These are phyloP conservation scores for Ascosphaera apis DNA, from an alignment of 2,329 filamentous ascomycete genomes.

Conservation along the genomic window DNA sequence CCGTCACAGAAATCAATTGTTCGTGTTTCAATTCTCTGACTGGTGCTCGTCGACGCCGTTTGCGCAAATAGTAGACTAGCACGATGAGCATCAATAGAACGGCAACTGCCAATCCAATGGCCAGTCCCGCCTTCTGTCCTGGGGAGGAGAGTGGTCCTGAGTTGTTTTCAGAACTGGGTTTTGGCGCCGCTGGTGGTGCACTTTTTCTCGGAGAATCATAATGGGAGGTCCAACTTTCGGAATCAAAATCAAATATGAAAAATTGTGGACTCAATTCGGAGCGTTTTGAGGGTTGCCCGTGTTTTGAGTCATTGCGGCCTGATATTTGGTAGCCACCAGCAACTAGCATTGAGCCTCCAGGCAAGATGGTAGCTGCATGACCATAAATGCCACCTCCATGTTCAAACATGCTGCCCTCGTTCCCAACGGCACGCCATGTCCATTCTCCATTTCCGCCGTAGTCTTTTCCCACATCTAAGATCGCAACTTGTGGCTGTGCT, in stretches of 20 bases:
- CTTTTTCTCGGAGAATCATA: constrained; percentile 29
- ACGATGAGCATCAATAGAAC: constrained; percentile 25
- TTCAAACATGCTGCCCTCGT: constrained; percentile 17
- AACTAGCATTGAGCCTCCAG: constrained; percentile 38
- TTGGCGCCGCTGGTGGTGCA: too few relatives aligned
- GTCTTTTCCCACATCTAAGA: constrained; percentile 51
- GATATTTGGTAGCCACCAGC: constrained; percentile 33
- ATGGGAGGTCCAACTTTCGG: constrained; percentile 31
- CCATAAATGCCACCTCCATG: constrained; percentile 32
- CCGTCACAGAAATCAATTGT: too few relatives aligned
- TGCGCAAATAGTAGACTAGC: constrained; percentile 19
- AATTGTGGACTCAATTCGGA: constrained; percentile 22
- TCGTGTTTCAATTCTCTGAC: too few relatives aligned
- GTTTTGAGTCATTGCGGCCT: constrained; percentile 15
- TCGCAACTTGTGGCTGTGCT: constrained; percentile 57
- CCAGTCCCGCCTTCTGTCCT: constrained; percentile 32
- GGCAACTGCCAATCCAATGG: constrained; percentile 32
- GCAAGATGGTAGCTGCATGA: constrained; percentile 37
- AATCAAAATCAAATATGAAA: constrained; percentile 39
- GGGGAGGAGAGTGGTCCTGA: constrained; percentile 10
- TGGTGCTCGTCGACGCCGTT: too few relatives aligned
- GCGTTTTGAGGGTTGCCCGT: constrained; percentile 12
- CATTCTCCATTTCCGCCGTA: constrained; percentile 33
- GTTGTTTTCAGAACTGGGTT: constrained; percentile 6
- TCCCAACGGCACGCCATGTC: constrained; percentile 20